Evolutionary conservation across 2,329 filamentous ascomycete genomes (phyloP), one percentile per base, ranked within the genome.

Genomic region (Hirsutella minnesotensis): DNA sequence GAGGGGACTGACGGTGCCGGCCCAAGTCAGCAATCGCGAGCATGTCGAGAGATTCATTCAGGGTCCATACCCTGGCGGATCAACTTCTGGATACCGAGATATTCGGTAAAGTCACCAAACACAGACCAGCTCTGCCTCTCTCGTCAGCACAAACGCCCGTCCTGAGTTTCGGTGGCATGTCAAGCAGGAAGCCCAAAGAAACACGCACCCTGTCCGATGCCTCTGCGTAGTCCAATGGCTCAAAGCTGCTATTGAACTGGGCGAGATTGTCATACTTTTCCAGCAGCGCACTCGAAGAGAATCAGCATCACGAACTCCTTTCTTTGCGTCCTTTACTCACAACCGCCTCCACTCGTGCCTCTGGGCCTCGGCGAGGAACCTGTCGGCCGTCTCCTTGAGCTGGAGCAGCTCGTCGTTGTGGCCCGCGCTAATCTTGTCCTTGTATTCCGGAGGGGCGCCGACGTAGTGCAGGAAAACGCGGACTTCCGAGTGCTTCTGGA

Each of bases 291-390:
- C 38, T 40, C 9, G 12, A 10, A 4, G 15, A 15, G 4, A 9
- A 9, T 5, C 5, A 18, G n/a, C 12, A 4, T 31, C 15, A 12
- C 29, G 3, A 20, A 3, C n/a, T 7, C 20, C 15, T 20, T 12
- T 39, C 15, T 21, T 13, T 5, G 20, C 13, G 15, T 27, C 12
- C 38, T 19, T 9, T 18, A 21, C 40, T 29, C n/a, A 42, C 40
- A 37, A 42, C 20, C 40, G 40, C 40, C 29, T 36, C 40, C 40
- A 42, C 18, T 37, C 22, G 34, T 42, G 40, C 9, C 19, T 37
- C 40, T 42, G 18, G 3, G 40, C 40, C 18, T 16, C 40, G 40
- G 33, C 33, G 19, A 42, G 40, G 18, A 42, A 42, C 31, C 13
- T 15, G 18, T 42, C 40, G 15, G 40, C 40, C 33, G 21, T 18